Evolutionary conservation across 495 filamentous ascomycete genomes (phyloP).

Genomic region (Neurospora sp.): DNA sequence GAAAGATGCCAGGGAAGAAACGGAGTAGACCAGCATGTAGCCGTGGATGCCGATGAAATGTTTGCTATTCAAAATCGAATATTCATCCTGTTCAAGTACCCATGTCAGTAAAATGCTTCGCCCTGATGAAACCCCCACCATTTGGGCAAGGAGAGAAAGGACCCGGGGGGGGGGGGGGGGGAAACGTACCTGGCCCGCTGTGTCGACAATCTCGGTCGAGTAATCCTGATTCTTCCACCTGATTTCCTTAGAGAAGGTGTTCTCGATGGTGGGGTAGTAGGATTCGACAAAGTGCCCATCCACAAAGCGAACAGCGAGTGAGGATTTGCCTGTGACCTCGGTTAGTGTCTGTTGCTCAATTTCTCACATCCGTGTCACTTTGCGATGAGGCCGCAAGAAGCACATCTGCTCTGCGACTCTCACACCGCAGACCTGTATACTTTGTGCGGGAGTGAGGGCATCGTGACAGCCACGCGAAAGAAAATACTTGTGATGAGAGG

Average conservation of each 20-base stretch:
- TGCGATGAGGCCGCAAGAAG: neutral
- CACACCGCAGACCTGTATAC: neutral
- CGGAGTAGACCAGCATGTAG: slow-evolving; percentile 96
- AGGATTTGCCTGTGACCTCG: slow-evolving; percentile 71
- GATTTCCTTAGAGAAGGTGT: slow-evolving; percentile 94
- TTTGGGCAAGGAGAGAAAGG: neutral
- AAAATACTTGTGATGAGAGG: neutral
- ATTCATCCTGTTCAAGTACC: slow-evolving; percentile 65
- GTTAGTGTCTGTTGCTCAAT: neutral
- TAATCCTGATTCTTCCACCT: slow-evolving; percentile 85
- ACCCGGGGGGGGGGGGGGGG: too few relatives aligned
- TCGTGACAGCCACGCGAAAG: neutral
- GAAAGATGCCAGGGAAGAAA: slow-evolving; percentile 85
- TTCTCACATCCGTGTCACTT: neutral
- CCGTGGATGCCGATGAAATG: slow-evolving; percentile 99
- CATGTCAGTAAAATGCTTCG: neutral
- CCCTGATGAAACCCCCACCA: neutral
- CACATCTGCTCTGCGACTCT: neutral
- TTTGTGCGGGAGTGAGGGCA: neutral
- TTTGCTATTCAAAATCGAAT: slow-evolving; percentile 94
- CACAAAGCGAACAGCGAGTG: slow-evolving; percentile 93
- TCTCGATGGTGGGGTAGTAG: slow-evolving; percentile 99
- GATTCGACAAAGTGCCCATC: slow-evolving; percentile 97
- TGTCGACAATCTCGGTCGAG: slow-evolving; percentile 96
- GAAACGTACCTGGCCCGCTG: slow-evolving; percentile 76